Conservation (phyloP, 2,329 filamentous ascomycete genomes). For the Sporothrix curviconia region DNA sequence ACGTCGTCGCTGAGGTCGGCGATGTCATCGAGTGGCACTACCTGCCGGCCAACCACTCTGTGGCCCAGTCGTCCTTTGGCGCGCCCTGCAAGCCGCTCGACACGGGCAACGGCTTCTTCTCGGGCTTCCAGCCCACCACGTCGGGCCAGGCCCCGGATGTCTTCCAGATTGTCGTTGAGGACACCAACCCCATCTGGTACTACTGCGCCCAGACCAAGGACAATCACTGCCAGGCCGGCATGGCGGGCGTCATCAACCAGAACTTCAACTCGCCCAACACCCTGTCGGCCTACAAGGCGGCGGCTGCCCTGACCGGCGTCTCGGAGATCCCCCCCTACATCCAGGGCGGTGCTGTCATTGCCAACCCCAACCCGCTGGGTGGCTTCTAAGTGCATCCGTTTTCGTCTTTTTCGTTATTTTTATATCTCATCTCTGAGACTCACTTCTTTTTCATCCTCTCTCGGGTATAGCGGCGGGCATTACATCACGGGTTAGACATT, state of each 20-base stretch:
- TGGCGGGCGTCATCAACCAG: slow-evolving; percentile 46
- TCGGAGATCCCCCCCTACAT: slow-evolving; percentile 28
- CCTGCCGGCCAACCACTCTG: slow-evolving; percentile 39
- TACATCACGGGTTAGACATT: too few species aligned
- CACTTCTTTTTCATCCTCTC: too few species aligned
- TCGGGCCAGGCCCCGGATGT: slow-evolving; percentile 33
- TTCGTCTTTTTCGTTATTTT: background rate
- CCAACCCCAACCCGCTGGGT: slow-evolving; percentile 36
- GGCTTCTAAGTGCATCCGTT: slow-evolving; percentile 27
- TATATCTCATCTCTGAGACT: background rate
- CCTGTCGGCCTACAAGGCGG: slow-evolving; percentile 31
- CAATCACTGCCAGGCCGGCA: slow-evolving; percentile 42
- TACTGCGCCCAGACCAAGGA: slow-evolving; percentile 38
- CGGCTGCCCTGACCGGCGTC: slow-evolving; percentile 28
- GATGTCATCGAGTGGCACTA: slow-evolving; percentile 51
- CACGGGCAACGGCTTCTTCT: slow-evolving; percentile 35
- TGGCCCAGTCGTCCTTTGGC: slow-evolving; percentile 35
- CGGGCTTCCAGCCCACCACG: slow-evolving; percentile 35
- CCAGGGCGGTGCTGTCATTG: slow-evolving; percentile 32
- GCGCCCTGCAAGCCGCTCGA: slow-evolving; percentile 36
- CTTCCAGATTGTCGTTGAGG: slow-evolving; percentile 39
- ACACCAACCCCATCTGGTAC: slow-evolving; percentile 38
- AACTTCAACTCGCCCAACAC: slow-evolving; percentile 34
- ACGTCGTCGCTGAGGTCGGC: slow-evolving; percentile 41
- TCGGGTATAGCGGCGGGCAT: too few species aligned